Percentiles rank a stretch among this genome's conserved stretches.
phyloP scores from a whole-genome alignment of 2,329 filamentous ascomycete species.

The Xylariales sp. region DNA sequence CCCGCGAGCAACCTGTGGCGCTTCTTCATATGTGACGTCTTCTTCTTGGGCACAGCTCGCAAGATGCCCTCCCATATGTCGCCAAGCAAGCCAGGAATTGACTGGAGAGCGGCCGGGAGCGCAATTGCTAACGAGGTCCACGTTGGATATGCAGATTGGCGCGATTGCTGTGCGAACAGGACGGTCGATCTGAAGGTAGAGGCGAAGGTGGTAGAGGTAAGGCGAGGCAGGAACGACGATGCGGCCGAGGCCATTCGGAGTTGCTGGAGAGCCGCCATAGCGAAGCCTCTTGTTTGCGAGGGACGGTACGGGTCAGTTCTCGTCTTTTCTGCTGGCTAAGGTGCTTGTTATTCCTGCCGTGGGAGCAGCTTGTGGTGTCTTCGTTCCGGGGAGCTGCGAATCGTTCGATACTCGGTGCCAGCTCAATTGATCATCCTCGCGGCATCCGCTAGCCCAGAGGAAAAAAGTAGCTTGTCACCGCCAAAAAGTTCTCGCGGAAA shows the following conservation, averaged over 20 bases:
- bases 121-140: conserved; percentile 52
- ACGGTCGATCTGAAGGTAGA: conserved; percentile 37
- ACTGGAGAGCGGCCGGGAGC: conserved; percentile 56
- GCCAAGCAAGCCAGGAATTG: conserved; percentile 64
- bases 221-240: conserved; percentile 51
- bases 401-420: too few relatives aligned
- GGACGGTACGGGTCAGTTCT: too few relatives aligned
- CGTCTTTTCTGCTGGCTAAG: too few relatives aligned
- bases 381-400: too few relatives aligned
- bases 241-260: conserved; percentile 32
- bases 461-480: too few relatives aligned
- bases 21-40: conserved; percentile 95
- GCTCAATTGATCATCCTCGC: too few relatives aligned
- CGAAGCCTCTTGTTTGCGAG: too few relatives aligned
- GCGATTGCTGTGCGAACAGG: conserved; percentile 36
- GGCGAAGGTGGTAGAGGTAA: conserved; percentile 37
- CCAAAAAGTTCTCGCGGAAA: too few relatives aligned
- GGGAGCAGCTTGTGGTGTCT: too few relatives aligned
- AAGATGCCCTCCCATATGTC: conserved; percentile 92
- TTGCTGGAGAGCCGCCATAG: conserved; percentile 41
- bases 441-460: too few relatives aligned
- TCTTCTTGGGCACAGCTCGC: conserved; percentile 95
- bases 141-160: conserved; percentile 33
- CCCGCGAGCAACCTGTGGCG: conserved; percentile 90
- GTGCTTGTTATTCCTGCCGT: too few relatives aligned